These are phyloP conservation scores for Clarkia xantiana DNA, from an alignment of 345 rosid genomes.

Conservation along the genomic window DNA sequence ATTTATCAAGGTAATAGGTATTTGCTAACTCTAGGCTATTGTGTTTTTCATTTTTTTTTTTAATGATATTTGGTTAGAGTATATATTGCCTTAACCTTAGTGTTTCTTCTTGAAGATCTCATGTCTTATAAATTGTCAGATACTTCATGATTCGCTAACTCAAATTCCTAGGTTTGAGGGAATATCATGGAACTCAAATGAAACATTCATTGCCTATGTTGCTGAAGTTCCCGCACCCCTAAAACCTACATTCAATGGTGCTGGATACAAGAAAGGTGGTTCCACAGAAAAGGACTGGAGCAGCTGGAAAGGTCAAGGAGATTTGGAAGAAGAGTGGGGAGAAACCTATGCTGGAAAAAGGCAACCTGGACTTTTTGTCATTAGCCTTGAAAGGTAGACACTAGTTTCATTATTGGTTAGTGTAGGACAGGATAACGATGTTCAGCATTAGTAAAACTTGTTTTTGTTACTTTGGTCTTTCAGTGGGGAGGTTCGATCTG, in stretches of 20 bases:
- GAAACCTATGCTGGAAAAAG: slow-evolving; percentile 85
- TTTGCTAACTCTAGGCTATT: too few species aligned
- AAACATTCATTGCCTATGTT: slow-evolving; percentile 61
- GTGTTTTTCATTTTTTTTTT: neutral
- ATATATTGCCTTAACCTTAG: neutral
- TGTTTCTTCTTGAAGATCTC: neutral
- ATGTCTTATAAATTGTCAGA: neutral
- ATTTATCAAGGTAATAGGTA: too few species aligned
- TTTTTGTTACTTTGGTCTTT: slow-evolving; percentile 6
- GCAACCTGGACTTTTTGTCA: slow-evolving; percentile 63
- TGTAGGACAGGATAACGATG: neutral
- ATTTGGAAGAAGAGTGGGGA: slow-evolving; percentile 98
- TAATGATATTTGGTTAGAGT: neutral
- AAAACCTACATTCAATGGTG: slow-evolving; percentile 48
- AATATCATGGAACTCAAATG: slow-evolving; percentile 82
- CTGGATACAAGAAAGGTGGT: slow-evolving; percentile 41
- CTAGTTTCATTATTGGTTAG: neutral
- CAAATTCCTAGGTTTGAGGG: slow-evolving; percentile 70
- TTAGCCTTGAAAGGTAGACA: slow-evolving; percentile 41
- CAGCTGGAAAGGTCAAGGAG: slow-evolving; percentile 93
- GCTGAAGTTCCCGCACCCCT: slow-evolving; percentile 60
- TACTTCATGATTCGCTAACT: slow-evolving; percentile 1
- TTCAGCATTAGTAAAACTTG: neutral
- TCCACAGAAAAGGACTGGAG: slow-evolving; percentile 39
- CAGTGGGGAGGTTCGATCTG: slow-evolving; percentile 62